phyloP scores from a whole-genome alignment of 495 filamentous ascomycete species.

The Echria macrotheca region DNA sequence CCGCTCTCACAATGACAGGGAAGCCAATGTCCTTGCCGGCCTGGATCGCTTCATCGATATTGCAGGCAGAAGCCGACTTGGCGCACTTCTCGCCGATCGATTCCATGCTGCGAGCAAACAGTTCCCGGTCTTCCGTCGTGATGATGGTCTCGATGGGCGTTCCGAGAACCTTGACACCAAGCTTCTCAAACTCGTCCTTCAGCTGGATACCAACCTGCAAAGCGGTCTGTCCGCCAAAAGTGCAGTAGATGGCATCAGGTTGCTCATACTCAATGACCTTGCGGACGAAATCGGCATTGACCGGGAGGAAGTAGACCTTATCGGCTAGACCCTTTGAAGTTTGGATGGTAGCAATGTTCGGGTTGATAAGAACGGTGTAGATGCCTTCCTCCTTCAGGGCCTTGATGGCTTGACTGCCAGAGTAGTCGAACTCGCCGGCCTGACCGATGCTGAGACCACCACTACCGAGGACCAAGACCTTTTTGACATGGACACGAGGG shows the following conservation, averaged over 20 bases:
- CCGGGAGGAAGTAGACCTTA: constrained; percentile 96
- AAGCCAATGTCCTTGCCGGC: constrained; percentile 88
- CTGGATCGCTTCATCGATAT: constrained; percentile 73
- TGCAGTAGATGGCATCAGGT: constrained; percentile 93
- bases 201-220: constrained; percentile 92
- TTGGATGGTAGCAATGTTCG: constrained; percentile 98
- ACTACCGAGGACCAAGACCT: constrained; percentile 88
- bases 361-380: constrained; percentile 92
- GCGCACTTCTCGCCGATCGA: constrained; percentile 97
- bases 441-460: constrained; percentile 95
- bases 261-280: constrained; percentile 91
- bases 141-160: constrained; percentile 98
- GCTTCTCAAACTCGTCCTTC: constrained; percentile 85
- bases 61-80: constrained; percentile 87
- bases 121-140: constrained; percentile 93
- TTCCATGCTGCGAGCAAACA: constrained; percentile 97
- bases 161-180: constrained; percentile 90
- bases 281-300: constrained; percentile 94
- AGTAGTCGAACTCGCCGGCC: constrained; percentile 97
- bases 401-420: constrained; percentile 92
- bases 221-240: constrained; percentile 94
- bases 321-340: constrained; percentile 96
- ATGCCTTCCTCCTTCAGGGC: constrained; percentile 94
- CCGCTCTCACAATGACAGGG: constrained; percentile 94
- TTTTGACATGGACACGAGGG: constrained; percentile 80